Conservation (phyloP, 2,329 filamentous ascomycete genomes). For the Laburnicola sp. region DNA sequence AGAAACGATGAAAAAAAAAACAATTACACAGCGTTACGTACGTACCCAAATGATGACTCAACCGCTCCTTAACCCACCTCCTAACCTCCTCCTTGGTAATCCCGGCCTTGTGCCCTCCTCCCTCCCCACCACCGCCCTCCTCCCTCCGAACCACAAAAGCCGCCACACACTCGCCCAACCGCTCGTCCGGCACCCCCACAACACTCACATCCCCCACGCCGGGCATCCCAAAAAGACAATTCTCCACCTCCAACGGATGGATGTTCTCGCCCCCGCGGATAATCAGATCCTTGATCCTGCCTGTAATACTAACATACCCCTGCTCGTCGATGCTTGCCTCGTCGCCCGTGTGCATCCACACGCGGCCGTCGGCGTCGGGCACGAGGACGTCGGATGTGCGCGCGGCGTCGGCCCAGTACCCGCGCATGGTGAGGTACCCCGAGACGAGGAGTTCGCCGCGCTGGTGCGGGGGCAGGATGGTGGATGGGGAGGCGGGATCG, state of each 20-base stretch:
- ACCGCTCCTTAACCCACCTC: constrained; percentile 69
- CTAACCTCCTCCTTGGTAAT: constrained; percentile 66
- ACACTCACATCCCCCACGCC: constrained; percentile 76
- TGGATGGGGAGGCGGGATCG: constrained; percentile 62
- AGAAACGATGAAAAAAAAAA: not conserved
- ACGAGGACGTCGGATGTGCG: constrained; percentile 71
- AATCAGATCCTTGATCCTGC: constrained; percentile 91
- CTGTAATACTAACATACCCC: constrained; percentile 86
- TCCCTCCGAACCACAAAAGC: constrained; percentile 75
- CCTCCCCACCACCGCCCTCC: constrained; percentile 30
- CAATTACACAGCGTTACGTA: too few relatives aligned
- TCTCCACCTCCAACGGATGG: constrained; percentile 89
- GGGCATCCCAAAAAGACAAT: constrained; percentile 75
- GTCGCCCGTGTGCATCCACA: constrained; percentile 93
- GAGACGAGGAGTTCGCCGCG: constrained; percentile 79
- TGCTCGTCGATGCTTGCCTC: constrained; percentile 82
- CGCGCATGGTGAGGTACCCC: constrained; percentile 89
- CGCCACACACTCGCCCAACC: constrained; percentile 83
- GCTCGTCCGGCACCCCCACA: constrained; percentile 78
- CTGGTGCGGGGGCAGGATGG: constrained; percentile 65
- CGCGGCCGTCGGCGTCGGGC: constrained; percentile 56
- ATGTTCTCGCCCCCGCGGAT: constrained; percentile 96
- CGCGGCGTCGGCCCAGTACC: constrained; percentile 77
- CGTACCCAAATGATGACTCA: constrained; percentile 72
- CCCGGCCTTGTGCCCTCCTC: too few relatives aligned